phyloP scores from a whole-genome alignment of 1,139 yeast species.

The Taphrina communis region DNA sequence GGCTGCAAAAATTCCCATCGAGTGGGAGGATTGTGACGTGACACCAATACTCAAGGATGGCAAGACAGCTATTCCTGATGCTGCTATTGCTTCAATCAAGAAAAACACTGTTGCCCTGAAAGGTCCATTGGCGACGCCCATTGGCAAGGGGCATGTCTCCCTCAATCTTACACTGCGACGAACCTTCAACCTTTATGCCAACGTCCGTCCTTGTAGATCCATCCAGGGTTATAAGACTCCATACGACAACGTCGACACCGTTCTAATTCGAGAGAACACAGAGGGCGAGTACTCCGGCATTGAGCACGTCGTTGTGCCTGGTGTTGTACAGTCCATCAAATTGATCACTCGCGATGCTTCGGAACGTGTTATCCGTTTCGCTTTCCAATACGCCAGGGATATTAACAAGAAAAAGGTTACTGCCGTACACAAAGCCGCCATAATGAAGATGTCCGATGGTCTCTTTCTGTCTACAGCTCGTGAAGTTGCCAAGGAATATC shows the following conservation, averaged over 20 bases:
- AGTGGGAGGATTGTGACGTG: constrained; percentile 97
- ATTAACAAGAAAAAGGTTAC: constrained; percentile 86
- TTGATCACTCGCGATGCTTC: constrained; percentile 95
- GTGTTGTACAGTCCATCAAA: constrained; percentile 97
- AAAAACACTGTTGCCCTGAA: constrained; percentile 91
- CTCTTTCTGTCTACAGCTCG: constrained; percentile 89
- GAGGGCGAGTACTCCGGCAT: constrained; percentile 99
- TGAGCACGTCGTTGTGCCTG: constrained; percentile 97
- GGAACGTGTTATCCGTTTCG: constrained; percentile 94
- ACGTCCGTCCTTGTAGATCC: constrained; percentile 95
- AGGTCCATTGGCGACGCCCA: constrained; percentile 98
- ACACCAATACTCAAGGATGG: constrained; percentile 92
- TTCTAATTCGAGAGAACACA: constrained; percentile 96
- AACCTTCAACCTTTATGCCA: constrained; percentile 89
- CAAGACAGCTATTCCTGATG: constrained; percentile 89
- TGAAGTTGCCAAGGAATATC: constrained; percentile 88
- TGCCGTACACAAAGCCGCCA: constrained; percentile 97
- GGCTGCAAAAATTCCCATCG: constrained; percentile 83
- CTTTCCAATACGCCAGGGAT: constrained; percentile 92
- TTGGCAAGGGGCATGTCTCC: constrained; percentile 98
- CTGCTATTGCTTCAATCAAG: constrained; percentile 90
- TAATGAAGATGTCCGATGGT: constrained; percentile 98
- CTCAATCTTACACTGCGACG: constrained; percentile 96
- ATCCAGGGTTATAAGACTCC: constrained; percentile 94
- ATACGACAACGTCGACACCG: constrained; percentile 91